Evolutionary conservation across 2,329 filamentous ascomycete genomes (phyloP), one percentile per base, ranked within the genome.

Genomic region (Aureobasidium lini): DNA sequence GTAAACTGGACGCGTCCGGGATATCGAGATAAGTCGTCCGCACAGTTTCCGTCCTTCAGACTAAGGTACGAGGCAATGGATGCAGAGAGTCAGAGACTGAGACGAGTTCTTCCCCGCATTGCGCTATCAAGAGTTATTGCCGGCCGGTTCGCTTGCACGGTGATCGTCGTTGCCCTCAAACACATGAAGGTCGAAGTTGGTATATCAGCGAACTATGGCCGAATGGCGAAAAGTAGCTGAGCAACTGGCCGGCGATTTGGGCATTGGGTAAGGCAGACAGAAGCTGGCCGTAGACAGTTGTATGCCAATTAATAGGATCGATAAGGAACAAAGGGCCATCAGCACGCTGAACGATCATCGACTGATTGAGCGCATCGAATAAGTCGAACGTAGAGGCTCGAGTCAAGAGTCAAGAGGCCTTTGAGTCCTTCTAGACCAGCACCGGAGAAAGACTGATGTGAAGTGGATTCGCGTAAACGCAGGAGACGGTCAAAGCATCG

Each of bases 401-500:
- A 9, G 8, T 10, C 48, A 32, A 40, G 36, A 31, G 13, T 16
- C 18, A 40, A 11, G 44, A 34, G 44, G 31, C 8, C n/a, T 5
- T 36, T 16, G 18, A 39, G 16, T 52, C 16, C 48, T 29, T 57
- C 52, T 36, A 57, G 40, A 37, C 39, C 39, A 23, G 13, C 23
- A 54, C 15, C 53, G 53, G 53, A 57, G 53, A 57, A 42, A 46
- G 11, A 16, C 4, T 15, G 18, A 37, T 10, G 16, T 29, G 13
- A 56, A 46, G 52, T 44, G 40, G 40, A 44, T 28, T 44, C 52
- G 52, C 29, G 52, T 47, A 40, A 28, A 57, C 39, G 28, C 9
- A 40, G 18, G 28, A 39, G 53, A 57, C 13, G 53, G 53, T 57
- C 53, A 47, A 39, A 57, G 53, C 53, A 57, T 47, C 42, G 43